These are phyloP conservation scores for Sarcodon aspratus DNA, from an alignment of 768 basidiomycete species.

Conservation along the genomic window DNA sequence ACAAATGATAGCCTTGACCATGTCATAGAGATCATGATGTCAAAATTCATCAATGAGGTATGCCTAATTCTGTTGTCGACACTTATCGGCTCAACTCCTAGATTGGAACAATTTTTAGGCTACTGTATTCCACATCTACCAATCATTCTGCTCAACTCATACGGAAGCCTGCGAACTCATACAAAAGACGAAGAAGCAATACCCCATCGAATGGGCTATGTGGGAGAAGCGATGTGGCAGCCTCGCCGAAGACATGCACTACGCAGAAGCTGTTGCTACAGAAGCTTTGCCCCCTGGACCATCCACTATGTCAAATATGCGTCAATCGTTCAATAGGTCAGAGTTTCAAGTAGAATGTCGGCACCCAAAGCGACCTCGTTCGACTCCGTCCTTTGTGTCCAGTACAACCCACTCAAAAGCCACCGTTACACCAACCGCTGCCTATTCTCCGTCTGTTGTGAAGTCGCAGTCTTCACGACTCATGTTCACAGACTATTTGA, in stretches of 20 bases:
- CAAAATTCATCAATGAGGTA: constrained; percentile 14
- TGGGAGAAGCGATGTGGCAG: constrained; percentile 67
- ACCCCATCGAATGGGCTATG: constrained; percentile 66
- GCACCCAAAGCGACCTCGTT: background rate
- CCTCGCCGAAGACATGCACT: background rate
- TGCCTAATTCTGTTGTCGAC: constrained; percentile 3
- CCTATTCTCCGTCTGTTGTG: background rate
- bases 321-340: background rate
- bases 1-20: constrained; percentile 9
- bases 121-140: constrained; percentile 65
- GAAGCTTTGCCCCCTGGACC: background rate
- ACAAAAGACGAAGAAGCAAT: constrained; percentile 49
- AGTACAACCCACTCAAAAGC: background rate
- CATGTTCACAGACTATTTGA: constrained; percentile 78
- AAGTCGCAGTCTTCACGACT: constrained; percentile 27
- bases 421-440: background rate
- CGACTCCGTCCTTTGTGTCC: background rate
- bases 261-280: background rate
- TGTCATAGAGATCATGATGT: constrained; percentile 13
- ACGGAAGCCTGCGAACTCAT: constrained; percentile 70
- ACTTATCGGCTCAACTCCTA: constrained; percentile 1
- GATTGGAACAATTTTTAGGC: constrained; percentile 34
- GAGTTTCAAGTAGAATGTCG: background rate
- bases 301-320: background rate
- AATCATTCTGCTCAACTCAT: constrained; percentile 81